Conservation (phyloP, 2,329 filamentous ascomycete genomes). For the Pseudopyricularia cyperi region DNA sequence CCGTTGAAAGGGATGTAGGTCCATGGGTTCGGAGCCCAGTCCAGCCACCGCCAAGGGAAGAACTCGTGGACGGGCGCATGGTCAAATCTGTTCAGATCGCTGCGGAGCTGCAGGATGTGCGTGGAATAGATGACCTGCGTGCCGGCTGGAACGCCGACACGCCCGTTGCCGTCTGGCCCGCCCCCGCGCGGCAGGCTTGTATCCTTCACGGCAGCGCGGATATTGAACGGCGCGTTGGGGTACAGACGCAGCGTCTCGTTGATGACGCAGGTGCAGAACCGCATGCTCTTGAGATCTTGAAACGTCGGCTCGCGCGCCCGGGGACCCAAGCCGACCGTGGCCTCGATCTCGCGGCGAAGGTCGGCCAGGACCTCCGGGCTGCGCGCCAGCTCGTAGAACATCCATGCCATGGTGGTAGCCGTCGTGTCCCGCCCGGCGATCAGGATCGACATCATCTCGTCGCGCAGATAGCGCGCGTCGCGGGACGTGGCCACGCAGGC, state of each 20-base stretch:
- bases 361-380: slow-evolving; percentile 10
- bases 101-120: slow-evolving; percentile 15
- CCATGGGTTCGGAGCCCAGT: slow-evolving; percentile 16
- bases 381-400: slow-evolving; percentile 5
- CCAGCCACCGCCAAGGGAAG: slow-evolving; percentile 16
- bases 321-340: slow-evolving; percentile 6
- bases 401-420: slow-evolving; percentile 1
- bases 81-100: slow-evolving; percentile 11
- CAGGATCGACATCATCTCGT: slow-evolving; percentile 39
- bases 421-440: slow-evolving; percentile 29
- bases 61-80: slow-evolving; percentile 11
- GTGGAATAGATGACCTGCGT: slow-evolving; percentile 13
- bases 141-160: slow-evolving; percentile 11
- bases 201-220: slow-evolving; percentile 13
- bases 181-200: slow-evolving; percentile 11
- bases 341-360: slow-evolving; percentile 19
- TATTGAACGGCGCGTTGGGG: slow-evolving; percentile 8
- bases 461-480: slow-evolving; percentile 29
- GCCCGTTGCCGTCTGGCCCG: slow-evolving; percentile 6
- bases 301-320: neutral
- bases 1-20: slow-evolving; percentile 24
- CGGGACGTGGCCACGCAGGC: slow-evolving; percentile 35
- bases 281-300: neutral
- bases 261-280: neutral
- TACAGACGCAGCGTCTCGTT: neutral